Conservation (phyloP, 2,329 filamentous ascomycete species). For the Trichophyton mentagrophytes region DNA sequence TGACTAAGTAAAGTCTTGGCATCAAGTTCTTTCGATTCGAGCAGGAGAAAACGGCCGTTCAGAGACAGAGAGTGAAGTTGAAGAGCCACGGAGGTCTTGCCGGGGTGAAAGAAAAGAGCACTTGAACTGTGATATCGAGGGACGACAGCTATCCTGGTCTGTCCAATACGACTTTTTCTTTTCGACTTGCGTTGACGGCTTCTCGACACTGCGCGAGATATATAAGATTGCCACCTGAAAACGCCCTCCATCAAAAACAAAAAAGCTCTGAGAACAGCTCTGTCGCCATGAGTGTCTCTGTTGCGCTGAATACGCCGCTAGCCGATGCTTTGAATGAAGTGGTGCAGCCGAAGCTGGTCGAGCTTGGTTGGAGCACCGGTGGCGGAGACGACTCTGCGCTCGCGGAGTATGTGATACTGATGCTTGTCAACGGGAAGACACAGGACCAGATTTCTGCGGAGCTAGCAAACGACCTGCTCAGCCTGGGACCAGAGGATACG, state of each 20-base stretch:
- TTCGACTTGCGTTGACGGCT: neutral
- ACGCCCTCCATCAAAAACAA: neutral
- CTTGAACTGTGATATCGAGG: too few species aligned
- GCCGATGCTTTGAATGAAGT: constrained; percentile 69
- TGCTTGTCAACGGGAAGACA: constrained; percentile 91
- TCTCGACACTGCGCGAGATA: neutral
- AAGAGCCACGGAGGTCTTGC: neutral
- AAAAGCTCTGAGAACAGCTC: neutral
- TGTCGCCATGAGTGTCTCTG: constrained; percentile 58
- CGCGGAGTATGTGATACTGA: constrained; percentile 91
- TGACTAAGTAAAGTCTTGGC: neutral
- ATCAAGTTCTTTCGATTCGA: neutral
- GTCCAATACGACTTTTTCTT: neutral
- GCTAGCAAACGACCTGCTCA: constrained; percentile 74
- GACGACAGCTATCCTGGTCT: neutral
- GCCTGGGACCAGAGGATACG: constrained; percentile 68
- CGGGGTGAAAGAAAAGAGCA: too few species aligned
- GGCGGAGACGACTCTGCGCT: constrained; percentile 71
- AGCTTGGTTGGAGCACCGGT: constrained; percentile 81
- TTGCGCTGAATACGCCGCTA: constrained; percentile 65
- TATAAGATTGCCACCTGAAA: neutral
- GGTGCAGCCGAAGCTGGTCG: constrained; percentile 81
- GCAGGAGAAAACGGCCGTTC: neutral
- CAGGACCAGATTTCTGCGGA: constrained; percentile 81
- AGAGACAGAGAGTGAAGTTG: neutral